These are phyloP conservation scores for Mortierella hygrophila DNA, from an alignment of 192 early-diverging fungal genomes.

Conservation along the genomic window DNA sequence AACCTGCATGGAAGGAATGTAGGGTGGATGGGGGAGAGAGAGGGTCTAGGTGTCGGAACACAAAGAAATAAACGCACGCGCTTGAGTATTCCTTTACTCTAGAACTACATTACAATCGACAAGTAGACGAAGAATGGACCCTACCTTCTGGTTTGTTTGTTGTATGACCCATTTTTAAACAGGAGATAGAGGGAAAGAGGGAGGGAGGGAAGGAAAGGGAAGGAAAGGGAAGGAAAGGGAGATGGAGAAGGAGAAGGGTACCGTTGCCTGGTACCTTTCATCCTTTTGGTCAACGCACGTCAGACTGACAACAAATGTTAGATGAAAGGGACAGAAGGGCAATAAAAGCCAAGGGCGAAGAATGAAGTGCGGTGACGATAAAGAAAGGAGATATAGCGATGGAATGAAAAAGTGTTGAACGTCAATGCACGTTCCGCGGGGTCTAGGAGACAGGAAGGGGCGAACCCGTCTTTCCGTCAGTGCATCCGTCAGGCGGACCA, in stretches of 20 bases:
- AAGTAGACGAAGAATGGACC: no score
- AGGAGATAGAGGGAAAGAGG: neutral
- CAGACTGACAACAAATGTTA: neutral
- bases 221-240: neutral
- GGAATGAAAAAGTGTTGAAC: neutral
- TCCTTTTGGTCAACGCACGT: neutral
- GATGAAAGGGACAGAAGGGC: neutral
- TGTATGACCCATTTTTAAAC: neutral
- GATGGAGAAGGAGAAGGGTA: neutral
- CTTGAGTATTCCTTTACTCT: neutral
- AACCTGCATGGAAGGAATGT: conserved; percentile 25
- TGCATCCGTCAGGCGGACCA: neutral
- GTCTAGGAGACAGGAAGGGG: neutral
- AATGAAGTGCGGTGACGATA: neutral
- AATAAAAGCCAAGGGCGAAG: neutral
- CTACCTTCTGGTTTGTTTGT: neutral
- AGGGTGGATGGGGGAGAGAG: neutral
- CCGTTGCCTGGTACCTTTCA: neutral
- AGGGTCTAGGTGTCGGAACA: neutral
- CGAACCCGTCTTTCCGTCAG: neutral
- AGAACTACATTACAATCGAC: neutral
- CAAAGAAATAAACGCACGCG: neutral
- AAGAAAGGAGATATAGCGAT: neutral
- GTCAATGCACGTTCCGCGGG: neutral
- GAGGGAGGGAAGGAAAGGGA: neutral